phyloP scores from a whole-genome alignment of 2,329 filamentous ascomycete genomes.

The Exophiala calicioides region DNA sequence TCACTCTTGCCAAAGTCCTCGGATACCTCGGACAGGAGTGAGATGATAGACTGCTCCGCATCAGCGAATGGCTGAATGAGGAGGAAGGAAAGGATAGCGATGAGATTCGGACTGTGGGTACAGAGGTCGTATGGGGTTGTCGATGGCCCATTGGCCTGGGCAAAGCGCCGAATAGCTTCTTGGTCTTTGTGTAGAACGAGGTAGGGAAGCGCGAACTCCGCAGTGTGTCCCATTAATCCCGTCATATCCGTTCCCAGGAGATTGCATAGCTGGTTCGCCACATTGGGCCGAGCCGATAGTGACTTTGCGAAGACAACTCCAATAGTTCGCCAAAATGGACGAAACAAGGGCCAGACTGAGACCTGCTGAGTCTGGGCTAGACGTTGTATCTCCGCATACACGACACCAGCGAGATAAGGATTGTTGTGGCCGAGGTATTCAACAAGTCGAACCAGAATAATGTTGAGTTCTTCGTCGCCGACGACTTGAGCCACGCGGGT shows the following conservation, averaged over 20 bases:
- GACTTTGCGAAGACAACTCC: slow-evolving; percentile 82
- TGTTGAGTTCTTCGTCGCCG: slow-evolving; percentile 78
- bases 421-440: slow-evolving; percentile 86
- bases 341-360: slow-evolving; percentile 69
- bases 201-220: slow-evolving; percentile 80
- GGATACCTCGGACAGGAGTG: slow-evolving; percentile 67
- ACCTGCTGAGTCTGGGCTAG: slow-evolving; percentile 67
- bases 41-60: slow-evolving; percentile 67
- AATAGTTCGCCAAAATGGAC: slow-evolving; percentile 85
- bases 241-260: slow-evolving; percentile 70
- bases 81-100: slow-evolving; percentile 60
- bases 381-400: slow-evolving; percentile 73
- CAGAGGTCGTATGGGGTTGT: slow-evolving; percentile 62
- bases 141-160: slow-evolving; percentile 62
- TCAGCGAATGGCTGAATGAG: slow-evolving; percentile 64
- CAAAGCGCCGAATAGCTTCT: slow-evolving; percentile 79
- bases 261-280: slow-evolving; percentile 77
- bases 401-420: slow-evolving; percentile 73
- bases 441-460: slow-evolving; percentile 78
- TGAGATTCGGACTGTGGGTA: slow-evolving; percentile 57
- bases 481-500: slow-evolving; percentile 78
- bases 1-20: slow-evolving; percentile 67
- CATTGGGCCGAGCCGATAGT: slow-evolving; percentile 75
- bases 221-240: slow-evolving; percentile 73
- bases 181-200: slow-evolving; percentile 76